Evolutionary conservation across 2,329 filamentous ascomycete genomes (phyloP), one percentile per base, ranked within the genome.

Genomic region (Esteya vermicola): DNA sequence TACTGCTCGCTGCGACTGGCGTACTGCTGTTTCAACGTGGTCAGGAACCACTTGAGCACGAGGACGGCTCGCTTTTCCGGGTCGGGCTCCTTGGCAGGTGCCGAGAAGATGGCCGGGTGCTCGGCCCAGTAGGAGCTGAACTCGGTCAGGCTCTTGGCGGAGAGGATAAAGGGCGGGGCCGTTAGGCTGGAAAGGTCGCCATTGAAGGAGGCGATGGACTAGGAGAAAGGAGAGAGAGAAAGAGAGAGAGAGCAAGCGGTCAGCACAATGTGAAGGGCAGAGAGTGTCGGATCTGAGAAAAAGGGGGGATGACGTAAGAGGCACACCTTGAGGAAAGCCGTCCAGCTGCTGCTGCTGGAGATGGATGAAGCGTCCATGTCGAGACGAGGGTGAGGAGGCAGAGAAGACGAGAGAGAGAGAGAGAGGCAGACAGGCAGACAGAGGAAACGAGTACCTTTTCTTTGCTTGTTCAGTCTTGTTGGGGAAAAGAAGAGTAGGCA

Each of bases 21-120:
- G 52, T 79, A 78, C 57, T 93, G 85, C 60, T 93, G 85, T 65
- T 91, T 93, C 39, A 96, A 68, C 4, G 88, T 94, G 53, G 78
- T 88, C 41, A 96, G 64, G 64, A 95, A 96, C 89, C 89, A 96
- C 61, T 89, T 93, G 51, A 95, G 66, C n/a, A 96, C 89, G 26
- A 89, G 68, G 49, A 93, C 63, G 18, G 85, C 80, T 45, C 89
- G 78, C 65, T 85, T 91, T 52, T 81, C 75, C 1, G 86, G 73
- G 56, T 93, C 82, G 39, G 77, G 52, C 58, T 94, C 86, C 43
- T 71, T 69, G 36, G 85, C 81, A 3, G 89, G 85, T 12, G 88
- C 86, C 44, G 85, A 76, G 50, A 96, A 81, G 45, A 94, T 62
- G 16, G 67, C 60, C 4, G 83, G 83, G 53, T 86, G 80, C 50